phyloP scores from a whole-genome alignment of 768 basidiomycete genomes.

The Leucocoprinus leucothites region DNA sequence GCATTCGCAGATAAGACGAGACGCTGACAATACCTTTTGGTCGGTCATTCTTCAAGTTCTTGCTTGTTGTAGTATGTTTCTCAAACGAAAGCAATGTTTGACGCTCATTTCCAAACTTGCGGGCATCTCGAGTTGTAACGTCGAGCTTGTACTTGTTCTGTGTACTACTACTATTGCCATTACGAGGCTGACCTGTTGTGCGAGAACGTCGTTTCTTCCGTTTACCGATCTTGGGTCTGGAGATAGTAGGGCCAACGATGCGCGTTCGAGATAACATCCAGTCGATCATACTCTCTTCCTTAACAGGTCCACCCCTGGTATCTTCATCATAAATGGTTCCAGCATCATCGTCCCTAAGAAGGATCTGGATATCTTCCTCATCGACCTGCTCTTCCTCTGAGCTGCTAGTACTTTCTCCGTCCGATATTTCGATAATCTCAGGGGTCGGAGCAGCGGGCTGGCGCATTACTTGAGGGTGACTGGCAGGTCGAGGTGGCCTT shows the following conservation, averaged over 20 bases:
- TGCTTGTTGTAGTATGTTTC: slow-evolving; percentile 10
- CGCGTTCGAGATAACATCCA: slow-evolving; percentile 59
- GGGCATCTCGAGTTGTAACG: slow-evolving; percentile 35
- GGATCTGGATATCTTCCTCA: slow-evolving; percentile 5
- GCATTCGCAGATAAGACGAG: neutral
- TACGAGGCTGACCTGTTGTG: slow-evolving; percentile 16
- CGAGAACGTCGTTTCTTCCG: slow-evolving; percentile 5
- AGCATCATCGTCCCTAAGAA: slow-evolving; percentile 5
- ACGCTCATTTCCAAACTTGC: slow-evolving; percentile 26
- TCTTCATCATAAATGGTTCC: slow-evolving; percentile 4
- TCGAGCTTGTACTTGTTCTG: slow-evolving; percentile 27
- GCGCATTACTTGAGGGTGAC: neutral
- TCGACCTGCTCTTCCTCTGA: slow-evolving; percentile 15
- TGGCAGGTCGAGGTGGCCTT: neutral
- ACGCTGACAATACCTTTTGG: neutral
- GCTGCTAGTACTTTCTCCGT: slow-evolving; percentile 1
- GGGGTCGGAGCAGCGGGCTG: neutral
- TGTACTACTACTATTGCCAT: neutral
- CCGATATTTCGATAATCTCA: neutral
- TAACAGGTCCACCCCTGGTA: slow-evolving; percentile 21
- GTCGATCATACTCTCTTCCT: slow-evolving; percentile 57
- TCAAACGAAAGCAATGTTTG: slow-evolving; percentile 39
- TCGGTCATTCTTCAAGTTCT: neutral
- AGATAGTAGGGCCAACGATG: slow-evolving; percentile 19
- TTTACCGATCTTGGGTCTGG: neutral